Evolutionary conservation across 1,139 yeast species (phyloP).

Genomic region (Candida tropicalis): DNA sequence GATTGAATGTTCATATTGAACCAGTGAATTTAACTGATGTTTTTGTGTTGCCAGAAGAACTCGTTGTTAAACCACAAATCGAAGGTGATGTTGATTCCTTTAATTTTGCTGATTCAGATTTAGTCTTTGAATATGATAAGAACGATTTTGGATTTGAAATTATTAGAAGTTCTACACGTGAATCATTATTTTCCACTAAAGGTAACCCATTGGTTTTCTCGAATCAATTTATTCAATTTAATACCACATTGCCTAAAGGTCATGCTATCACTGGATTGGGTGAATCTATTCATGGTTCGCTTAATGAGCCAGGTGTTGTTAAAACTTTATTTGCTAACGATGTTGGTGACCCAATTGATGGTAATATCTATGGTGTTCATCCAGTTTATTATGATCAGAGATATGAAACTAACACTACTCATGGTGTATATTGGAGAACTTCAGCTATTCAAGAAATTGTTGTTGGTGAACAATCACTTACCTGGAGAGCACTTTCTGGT

Average conservation of each 20-base stretch:
- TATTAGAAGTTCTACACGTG: constrained; percentile 25
- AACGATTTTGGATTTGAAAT: constrained; percentile 28
- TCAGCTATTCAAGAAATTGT: constrained; percentile 25
- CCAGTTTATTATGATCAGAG: constrained; percentile 26
- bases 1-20: constrained; percentile 28
- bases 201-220: constrained; percentile 34
- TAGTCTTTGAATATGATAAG: constrained; percentile 23
- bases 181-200: constrained; percentile 21
- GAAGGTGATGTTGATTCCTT: constrained; percentile 15
- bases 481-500: constrained; percentile 32
- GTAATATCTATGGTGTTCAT: constrained; percentile 28
- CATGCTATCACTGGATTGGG: constrained; percentile 34
- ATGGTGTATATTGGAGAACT: constrained; percentile 28
- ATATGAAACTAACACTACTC: constrained; percentile 22
- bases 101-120: constrained; percentile 20
- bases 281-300: constrained; percentile 31
- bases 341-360: constrained; percentile 26
- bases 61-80: constrained; percentile 24
- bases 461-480: constrained; percentile 23
- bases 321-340: constrained; percentile 28
- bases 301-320: constrained; percentile 29
- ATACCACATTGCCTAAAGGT: constrained; percentile 27
- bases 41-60: constrained; percentile 25
- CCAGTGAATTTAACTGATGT: constrained; percentile 28
- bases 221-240: constrained; percentile 33